Base-by-base conservation (phyloP, 2,329 filamentous ascomycete species). In the Volutella citrinella region DNA sequence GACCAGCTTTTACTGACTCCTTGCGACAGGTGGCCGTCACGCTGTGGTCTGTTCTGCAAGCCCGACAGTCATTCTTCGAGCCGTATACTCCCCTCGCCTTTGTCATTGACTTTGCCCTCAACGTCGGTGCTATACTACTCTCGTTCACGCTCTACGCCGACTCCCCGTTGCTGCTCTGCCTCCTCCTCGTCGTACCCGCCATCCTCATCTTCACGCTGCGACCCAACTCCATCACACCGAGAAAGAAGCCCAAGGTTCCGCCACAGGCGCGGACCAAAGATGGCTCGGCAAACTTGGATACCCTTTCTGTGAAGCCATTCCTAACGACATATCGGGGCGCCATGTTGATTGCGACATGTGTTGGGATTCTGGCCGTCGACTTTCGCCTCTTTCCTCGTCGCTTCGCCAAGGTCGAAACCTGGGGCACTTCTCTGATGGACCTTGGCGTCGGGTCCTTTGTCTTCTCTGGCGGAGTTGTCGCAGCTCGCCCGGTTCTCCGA, bases 371-470 rank as follows among this genome's bases (percentile, higher is more conserved):
- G n/a, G 93, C 93, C 12, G 93, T 98, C 32, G 93, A 98, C 63
- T 98, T 98, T 59, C 80, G 75, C 13, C 72, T 96, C 39, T 98
- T 98, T 54, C 93, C 93, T 4, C 80, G 93, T 18, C 83, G 93
- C 19, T 97, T 97, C 59, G 93, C 89, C 37, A 98, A 98, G 68
- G 93, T 95, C 4, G 93, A 98, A 64, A 96, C 87, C n/a, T 98
- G 93, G 88, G 93, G 93, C 34, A 96, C 91, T 2, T 97, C 91
- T n/a, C 68, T 98, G 42, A 98, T 98, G 93, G 93, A 98, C 59
- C 73, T 97, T 53, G 93, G 93, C 30, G 93, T 98, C 29, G 93
- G 93, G 18, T 95, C 90, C 10, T 98, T 98, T 65, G 93, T 98
- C 51, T 98, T 95, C 64, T 89, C 89, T 4, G 86, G 85, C 12